Evolutionary conservation across 495 filamentous ascomycete species (phyloP), one percentile per base, ranked within the genome.

Genomic region (Tuber umbilicatum): DNA sequence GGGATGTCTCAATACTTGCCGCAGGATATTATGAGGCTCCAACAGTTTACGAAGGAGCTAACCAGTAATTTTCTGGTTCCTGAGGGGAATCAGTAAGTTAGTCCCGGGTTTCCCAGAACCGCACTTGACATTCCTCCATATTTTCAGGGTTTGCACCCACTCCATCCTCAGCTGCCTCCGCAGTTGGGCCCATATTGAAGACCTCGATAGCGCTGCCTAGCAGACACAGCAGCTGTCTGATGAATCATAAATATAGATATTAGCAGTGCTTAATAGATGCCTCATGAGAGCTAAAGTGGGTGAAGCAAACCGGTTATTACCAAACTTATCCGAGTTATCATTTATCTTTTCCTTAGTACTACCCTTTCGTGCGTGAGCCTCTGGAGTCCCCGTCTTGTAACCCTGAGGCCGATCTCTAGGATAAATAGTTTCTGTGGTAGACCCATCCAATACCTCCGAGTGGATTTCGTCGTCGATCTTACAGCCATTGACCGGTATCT

Each of bases 141-240:
- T 16, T 42, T 42, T 42, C 41, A 42, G 10, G 12, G 41, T 16
- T 16, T 42, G 41, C 16, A 16, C 10, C 39, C 39, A n/a, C 95
- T 45, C 95, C 95, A 84, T 99, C 95, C 85, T 98, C 96, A 55
- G 91, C 93, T 9, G 94, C 94, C 84, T 98, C 95, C 71, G 92
- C 94, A 55, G 94, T 94, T 75, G 97, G 95, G 82, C 98, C 95
- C 64, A 99, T 91, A 81, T 99, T 94, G 75, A 99, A 86, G 50
- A 99, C 89, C 83, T 99, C 95, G 68, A 99, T 95, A 40, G 98
- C 95, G 81, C 98, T 99, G 79, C 94, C 95, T 81, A 99, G 96
- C 38, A 99, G 92, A 83, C 98, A 99, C 67, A 96, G 95, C 80
- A 99, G 87, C 89, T 99, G 95, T 83, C 95, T 98, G 80, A 55